Evolutionary conservation across 805 yeast species (phyloP), one percentile per base, ranked within the genome.

Genomic region (Saccharomycopsis sp.): DNA sequence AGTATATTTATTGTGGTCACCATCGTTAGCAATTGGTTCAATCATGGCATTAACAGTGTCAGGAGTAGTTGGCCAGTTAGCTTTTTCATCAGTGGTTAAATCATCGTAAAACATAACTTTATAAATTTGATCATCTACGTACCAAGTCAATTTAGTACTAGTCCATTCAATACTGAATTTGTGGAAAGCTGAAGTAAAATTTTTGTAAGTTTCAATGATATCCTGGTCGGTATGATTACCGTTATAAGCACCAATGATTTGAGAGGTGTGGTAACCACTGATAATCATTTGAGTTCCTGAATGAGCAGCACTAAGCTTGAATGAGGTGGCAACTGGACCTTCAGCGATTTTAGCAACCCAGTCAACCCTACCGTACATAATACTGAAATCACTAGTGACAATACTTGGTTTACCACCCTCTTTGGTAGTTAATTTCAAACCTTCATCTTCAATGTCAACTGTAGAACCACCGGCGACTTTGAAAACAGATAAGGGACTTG

Each of bases 41-140:
- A 47, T 34, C 51, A 47, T 47, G 34, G 35, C 26, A 20, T 47
- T 47, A 7, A 44, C 44, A 11, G 51, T 43, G 37, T 43, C 45
- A 31, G 51, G 50, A 14, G 47, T 40, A 16, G 51, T 47, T 29
- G 51, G 51, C 51, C 51, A 47, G 42, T 47, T 47, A n/a, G 22
- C 38, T 22, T 39, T 38, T 22, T 47, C 51, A n/a, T 43, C 48
- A 37, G 43, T 47, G 31, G 51, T 43, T 27, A 42, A 40, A 11
- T 28, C 14, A 14, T 22, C 13, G 22, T 33, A 37, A 31, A 32
- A 22, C 33, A 28, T 38, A 19, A 22, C 35, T 14, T 43, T 40
- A 36, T 39, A 40, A 4, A 62, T 50, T 43, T 59, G 63, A 4
- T 57, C 61, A 7, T 63, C 66, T 11, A 64, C 56, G 41, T 58